These are phyloP conservation scores for Metschnikowia gruessii DNA, from an alignment of 805 yeast genomes.

Conservation along the genomic window DNA sequence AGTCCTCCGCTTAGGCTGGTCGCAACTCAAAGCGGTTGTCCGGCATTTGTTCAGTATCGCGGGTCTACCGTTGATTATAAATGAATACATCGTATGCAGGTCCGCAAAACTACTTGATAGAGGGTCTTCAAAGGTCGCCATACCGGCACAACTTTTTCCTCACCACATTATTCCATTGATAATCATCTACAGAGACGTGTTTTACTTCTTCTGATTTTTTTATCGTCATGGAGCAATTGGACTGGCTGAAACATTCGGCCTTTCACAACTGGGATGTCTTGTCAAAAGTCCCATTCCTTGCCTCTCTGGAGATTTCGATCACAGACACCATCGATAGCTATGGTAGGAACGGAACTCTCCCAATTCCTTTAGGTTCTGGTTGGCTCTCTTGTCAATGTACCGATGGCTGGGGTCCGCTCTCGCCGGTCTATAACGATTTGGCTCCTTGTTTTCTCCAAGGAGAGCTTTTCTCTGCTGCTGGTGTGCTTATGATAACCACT, in stretches of 20 bases:
- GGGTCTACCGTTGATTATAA: no score
- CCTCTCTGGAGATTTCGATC: conserved; percentile 3
- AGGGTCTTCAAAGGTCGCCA: no score
- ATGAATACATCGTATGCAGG: no score
- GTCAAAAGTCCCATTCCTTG: conserved; percentile 14
- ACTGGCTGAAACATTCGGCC: conserved; percentile 15
- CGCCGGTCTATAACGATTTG: conserved; percentile 47
- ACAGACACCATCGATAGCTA: neutral
- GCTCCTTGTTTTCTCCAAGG: conserved; percentile 63
- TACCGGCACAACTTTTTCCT: neutral
- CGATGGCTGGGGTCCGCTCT: conserved; percentile 47
- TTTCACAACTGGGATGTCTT: conserved; percentile 17
- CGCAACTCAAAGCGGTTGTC: no score
- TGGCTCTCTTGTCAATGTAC: conserved; percentile 35
- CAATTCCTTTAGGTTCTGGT: conserved; percentile 4
- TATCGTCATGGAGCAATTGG: conserved; percentile 18
- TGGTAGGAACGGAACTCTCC: conserved; percentile 6
- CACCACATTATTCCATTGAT: neutral
- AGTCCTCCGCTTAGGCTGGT: no score
- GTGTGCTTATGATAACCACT: conserved; percentile 40
- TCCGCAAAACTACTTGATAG: no score
- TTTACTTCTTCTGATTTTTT: neutral
- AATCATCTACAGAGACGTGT: neutral
- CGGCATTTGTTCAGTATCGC: no score
- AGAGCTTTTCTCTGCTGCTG: conserved; percentile 40